These are phyloP conservation scores for Arabidopsis lyrata DNA, from an alignment of 441 rosid genomes.

Conservation along the genomic window DNA sequence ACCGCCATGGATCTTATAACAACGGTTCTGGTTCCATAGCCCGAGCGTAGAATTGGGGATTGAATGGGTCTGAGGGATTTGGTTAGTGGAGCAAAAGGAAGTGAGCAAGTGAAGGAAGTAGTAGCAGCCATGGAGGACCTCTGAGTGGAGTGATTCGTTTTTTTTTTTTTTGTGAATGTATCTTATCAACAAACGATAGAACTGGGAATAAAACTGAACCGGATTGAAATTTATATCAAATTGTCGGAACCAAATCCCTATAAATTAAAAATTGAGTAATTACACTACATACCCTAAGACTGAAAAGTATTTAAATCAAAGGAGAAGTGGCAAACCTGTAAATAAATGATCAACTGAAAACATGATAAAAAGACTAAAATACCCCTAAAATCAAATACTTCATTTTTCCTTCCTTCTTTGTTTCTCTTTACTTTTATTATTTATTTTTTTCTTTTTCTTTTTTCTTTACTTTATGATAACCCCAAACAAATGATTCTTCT, in stretches of 20 bases:
- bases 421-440: too few species aligned
- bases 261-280: too few species aligned
- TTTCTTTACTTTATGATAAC: too few species aligned
- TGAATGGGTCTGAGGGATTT: slow-evolving; percentile 16
- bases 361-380: too few species aligned
- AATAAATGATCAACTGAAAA: too few species aligned
- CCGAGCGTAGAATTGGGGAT: neutral
- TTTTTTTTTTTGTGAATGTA: neutral
- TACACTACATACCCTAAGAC: too few species aligned
- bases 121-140: slow-evolving; percentile 38
- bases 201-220: neutral
- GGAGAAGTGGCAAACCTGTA: too few species aligned
- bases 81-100: slow-evolving; percentile 30
- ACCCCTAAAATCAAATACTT: too few species aligned
- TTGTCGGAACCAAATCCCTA: neutral
- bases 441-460: too few species aligned
- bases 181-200: slow-evolving; percentile 33
- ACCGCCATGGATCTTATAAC: slow-evolving; percentile 45
- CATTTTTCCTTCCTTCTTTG: too few species aligned
- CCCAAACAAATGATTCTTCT: too few species aligned
- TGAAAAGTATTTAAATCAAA: too few species aligned
- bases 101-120: slow-evolving; percentile 40
- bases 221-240: neutral
- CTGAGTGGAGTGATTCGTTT: slow-evolving; percentile 10
- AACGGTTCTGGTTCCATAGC: slow-evolving; percentile 26